A percentile compares a stretch with the other conserved stretches of the same genome.
These are phyloP conservation scores for Epicoccum sorghinum DNA, from an alignment of 2,329 filamentous ascomycete species.

Conservation along the genomic window DNA sequence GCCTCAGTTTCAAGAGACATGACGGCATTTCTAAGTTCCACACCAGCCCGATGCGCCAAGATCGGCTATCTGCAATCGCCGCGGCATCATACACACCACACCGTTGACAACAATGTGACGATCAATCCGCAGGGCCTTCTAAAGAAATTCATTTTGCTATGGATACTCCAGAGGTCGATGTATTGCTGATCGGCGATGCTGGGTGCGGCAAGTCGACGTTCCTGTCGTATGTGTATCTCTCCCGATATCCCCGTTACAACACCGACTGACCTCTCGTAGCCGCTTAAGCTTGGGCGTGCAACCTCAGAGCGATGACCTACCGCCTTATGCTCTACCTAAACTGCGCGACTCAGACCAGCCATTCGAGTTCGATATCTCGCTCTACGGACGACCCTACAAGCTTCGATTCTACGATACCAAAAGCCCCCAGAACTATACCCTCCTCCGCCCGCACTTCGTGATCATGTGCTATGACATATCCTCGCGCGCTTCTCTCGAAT, in stretches of 20 bases:
- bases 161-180: constrained; percentile 50
- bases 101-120: constrained; percentile 21
- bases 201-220: constrained; percentile 69
- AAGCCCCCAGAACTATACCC: constrained; percentile 63
- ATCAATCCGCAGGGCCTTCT: constrained; percentile 2
- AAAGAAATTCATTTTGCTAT: constrained; percentile 17
- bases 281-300: constrained; percentile 42
- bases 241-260: not conserved
- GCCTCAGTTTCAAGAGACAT: too few species aligned
- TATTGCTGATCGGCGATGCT: constrained; percentile 64
- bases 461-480: constrained; percentile 66
- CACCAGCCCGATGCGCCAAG: not conserved
- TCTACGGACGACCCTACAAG: constrained; percentile 61
- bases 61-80: constrained; percentile 2
- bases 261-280: constrained; percentile 13
- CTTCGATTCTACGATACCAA: constrained; percentile 64
- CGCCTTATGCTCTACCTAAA: constrained; percentile 47
- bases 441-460: constrained; percentile 60
- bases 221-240: constrained; percentile 59
- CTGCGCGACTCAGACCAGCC: constrained; percentile 64
- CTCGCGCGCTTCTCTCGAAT: constrained; percentile 57
- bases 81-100: constrained; percentile 1
- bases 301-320: constrained; percentile 33
- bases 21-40: too few species aligned
- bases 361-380: constrained; percentile 63